Evolutionary conservation across 495 filamentous ascomycete species (phyloP).

Genomic region (Aspergillus leporis): DNA sequence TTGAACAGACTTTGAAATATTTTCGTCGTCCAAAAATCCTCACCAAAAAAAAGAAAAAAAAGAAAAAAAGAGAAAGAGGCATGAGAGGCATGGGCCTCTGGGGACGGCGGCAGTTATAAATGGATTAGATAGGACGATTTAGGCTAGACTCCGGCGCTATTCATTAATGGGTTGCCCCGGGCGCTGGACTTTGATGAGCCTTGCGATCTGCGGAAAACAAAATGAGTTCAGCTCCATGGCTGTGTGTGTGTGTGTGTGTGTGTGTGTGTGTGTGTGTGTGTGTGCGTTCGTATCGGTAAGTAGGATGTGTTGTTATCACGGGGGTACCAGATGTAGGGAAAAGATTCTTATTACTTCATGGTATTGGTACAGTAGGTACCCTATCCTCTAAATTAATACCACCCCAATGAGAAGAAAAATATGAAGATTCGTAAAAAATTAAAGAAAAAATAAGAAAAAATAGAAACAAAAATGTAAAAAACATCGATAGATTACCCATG

Average conservation of each 20-base stretch:
- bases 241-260: neutral
- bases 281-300: neutral
- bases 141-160: conserved; percentile 10
- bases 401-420: too few relatives aligned
- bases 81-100: neutral
- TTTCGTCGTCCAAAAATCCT: neutral
- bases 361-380: too few relatives aligned
- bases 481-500: too few relatives aligned
- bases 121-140: neutral
- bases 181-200: neutral
- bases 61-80: neutral
- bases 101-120: neutral
- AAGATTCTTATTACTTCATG: neutral
- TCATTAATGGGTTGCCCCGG: conserved; percentile 4
- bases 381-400: too few relatives aligned
- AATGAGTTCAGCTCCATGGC: neutral
- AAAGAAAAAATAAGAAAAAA: neutral
- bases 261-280: neutral
- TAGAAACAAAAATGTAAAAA: neutral
- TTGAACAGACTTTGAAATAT: neutral
- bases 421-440: too few relatives aligned
- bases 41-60: neutral
- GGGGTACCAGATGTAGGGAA: neutral
- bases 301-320: neutral
- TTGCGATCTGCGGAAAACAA: neutral